Conservation (phyloP, 345 rosid species). For the Rhodomyrtus tomentosa region DNA sequence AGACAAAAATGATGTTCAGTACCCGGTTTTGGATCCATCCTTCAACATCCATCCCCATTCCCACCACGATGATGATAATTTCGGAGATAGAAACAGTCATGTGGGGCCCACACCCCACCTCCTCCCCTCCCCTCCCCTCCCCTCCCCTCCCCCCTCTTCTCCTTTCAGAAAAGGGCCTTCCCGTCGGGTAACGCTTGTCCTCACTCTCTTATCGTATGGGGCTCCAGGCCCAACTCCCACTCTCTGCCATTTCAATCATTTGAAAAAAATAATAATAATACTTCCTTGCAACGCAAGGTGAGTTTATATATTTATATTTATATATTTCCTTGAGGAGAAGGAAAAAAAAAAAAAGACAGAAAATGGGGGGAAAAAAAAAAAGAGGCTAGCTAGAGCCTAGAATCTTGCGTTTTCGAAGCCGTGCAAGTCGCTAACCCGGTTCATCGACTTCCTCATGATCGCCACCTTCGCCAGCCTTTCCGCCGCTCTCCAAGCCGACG, state of each 20-base stretch:
- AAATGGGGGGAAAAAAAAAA: background rate
- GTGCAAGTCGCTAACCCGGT: slow-evolving; percentile 89
- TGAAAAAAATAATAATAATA: background rate
- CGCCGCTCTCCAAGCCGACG: slow-evolving; percentile 91
- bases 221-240: background rate
- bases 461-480: slow-evolving; percentile 90
- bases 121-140: no score
- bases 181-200: slow-evolving; percentile 1
- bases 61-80: background rate
- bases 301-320: background rate
- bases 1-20: background rate
- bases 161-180: background rate
- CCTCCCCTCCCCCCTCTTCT: no score
- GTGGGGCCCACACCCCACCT: background rate
- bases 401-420: slow-evolving; percentile 95
- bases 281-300: background rate
- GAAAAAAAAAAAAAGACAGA: background rate
- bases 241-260: background rate
- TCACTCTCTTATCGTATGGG: background rate
- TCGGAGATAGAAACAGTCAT: background rate
- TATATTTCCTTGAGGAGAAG: background rate
- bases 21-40: background rate
- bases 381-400: slow-evolving; percentile 20
- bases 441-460: slow-evolving; percentile 79
- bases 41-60: background rate